Base-by-base conservation (phyloP, 108 stramenopile species). In the Fragilaria radians region DNA sequence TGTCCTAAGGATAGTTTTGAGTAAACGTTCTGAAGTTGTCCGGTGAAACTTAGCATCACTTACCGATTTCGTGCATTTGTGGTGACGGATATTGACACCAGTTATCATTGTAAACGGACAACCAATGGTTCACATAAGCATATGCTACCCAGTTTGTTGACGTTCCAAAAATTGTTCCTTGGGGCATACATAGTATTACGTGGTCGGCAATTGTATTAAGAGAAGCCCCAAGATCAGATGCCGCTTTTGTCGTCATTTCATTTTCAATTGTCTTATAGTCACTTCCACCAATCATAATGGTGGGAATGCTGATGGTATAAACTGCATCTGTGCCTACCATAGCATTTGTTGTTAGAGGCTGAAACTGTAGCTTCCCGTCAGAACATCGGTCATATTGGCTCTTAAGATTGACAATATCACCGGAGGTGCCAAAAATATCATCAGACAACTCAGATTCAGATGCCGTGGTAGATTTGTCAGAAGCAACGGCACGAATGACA, bases 121-220 rank as follows among this genome's bases (percentile, higher is more conserved):
- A 21, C 65, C 64, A 80, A 0, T 27, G 11, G 45, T 71, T 70
- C 57, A 80, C 22, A 51, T 70, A 70, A 19, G 71, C 79, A 28
- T 77, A 77, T 3, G 62, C 76, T 7, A 75, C 23, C 68, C 73
- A 67, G 18, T 19, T 9, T 9, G 36, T 33, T 54, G 46, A 48
- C n/a, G n/a, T n/a, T 21, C 65, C 72, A 47, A 52, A 32, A 52
- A 62, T 56, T 19, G 73, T 63, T 5, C 67, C 78, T 18, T 67
- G 52, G 0, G 83, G 83, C 51, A 85, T 25, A 48, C 84, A 85
- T 32, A 68, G 65, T 78, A 81, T 77, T 50, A 85, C 78, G 29
- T 81, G 76, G 54, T 79, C 58, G 22, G 73, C 73, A 31, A 74
- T 28, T 62, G 14, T 5, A 48, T 7, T 36, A 17, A 70, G 66